A percentile compares a stretch with the other conserved stretches of the same genome.
Conservation (phyloP, 352 stramenopile species). For the Globisporangium paddicum region DNA sequence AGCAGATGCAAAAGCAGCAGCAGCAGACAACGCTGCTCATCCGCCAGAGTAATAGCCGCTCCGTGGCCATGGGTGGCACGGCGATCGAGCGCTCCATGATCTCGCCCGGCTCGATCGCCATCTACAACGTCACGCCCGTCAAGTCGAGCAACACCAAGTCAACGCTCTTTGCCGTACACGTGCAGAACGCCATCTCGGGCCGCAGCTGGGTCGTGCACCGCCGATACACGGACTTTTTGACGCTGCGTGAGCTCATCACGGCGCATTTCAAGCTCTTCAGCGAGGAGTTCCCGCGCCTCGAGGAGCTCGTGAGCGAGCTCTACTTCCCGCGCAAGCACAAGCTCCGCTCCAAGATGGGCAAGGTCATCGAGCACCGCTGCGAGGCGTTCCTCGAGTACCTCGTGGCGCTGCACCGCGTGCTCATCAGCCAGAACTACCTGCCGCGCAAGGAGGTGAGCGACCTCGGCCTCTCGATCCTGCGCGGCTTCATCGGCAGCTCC, state of each 20-base stretch:
- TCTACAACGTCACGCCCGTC: slow-evolving; percentile 57
- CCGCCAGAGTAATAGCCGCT: slow-evolving; percentile 27
- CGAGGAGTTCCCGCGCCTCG: slow-evolving; percentile 46
- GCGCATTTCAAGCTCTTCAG: slow-evolving; percentile 54
- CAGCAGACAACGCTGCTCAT: slow-evolving; percentile 33
- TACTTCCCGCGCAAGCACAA: slow-evolving; percentile 74
- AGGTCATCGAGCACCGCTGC: slow-evolving; percentile 55
- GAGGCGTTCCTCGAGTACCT: slow-evolving; percentile 66
- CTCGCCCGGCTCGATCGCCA: slow-evolving; percentile 43
- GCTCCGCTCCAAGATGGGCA: slow-evolving; percentile 44
- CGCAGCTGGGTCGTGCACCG: slow-evolving; percentile 71
- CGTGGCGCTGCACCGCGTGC: slow-evolving; percentile 49
- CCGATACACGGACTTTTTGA: slow-evolving; percentile 59
- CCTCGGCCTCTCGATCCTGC: slow-evolving; percentile 59
- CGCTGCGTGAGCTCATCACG: slow-evolving; percentile 42
- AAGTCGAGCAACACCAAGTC: slow-evolving; percentile 34
- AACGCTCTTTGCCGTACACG: slow-evolving; percentile 56
- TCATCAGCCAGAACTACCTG: slow-evolving; percentile 61
- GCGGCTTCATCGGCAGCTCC: slow-evolving; percentile 58
- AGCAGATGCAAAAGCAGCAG: slow-evolving; percentile 14
- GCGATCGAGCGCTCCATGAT: slow-evolving; percentile 66
- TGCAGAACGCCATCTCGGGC: slow-evolving; percentile 70
- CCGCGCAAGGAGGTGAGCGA: slow-evolving; percentile 48
- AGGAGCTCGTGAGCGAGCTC: slow-evolving; percentile 35
- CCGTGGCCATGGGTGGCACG: slow-evolving; percentile 53